Evolutionary conservation across 306 rosid genomes (phyloP), one percentile per base, ranked within the genome.

Genomic region (Castanea crenata): DNA sequence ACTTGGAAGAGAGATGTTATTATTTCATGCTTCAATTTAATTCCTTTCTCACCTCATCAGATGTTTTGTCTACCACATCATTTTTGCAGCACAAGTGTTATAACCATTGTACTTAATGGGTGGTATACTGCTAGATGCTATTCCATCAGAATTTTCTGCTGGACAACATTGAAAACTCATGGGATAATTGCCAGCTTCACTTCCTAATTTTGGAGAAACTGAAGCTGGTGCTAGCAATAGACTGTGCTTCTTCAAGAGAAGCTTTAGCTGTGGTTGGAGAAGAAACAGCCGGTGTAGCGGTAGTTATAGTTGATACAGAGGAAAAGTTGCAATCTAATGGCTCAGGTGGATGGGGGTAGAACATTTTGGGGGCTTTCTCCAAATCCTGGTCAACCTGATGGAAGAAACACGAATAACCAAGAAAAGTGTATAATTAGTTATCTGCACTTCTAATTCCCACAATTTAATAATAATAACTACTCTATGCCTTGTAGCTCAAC

Each of bases 231-330:
- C 5, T 21, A 12, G 15, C 25, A 20, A 20, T 59, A 10, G 65
- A 59, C 32, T 11, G 16, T 20, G 77, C 69, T 44, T 92, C 97
- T 58, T 79, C 92, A 4, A 87, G 88, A 76, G 94, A 90, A 74
- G 81, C 86, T 64, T 81, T 83, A 41, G 62, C 83, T 34, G 81
- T 49, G 20, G 74, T 31, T n/a, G 90, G 85, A 75, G 89, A 81
- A 11, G 94, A 87, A 64, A 38, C 70, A 25, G 89, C 29, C 1
- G 65, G 15, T 23, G 31, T 9, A 59, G 0, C 0, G 0, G 65
- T 0, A 2, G 27, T 13, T 59, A 27, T 1, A 59, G 65, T 59
- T 10, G 13, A 9, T 25, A 5, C 2, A 2, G 65, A 20, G 15
- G 10, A 59, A 59, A n/a, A 5, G 16, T 59, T 23, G 32, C 2